Conservation (phyloP, 306 rosid genomes). For the Canavalia gladiata region DNA sequence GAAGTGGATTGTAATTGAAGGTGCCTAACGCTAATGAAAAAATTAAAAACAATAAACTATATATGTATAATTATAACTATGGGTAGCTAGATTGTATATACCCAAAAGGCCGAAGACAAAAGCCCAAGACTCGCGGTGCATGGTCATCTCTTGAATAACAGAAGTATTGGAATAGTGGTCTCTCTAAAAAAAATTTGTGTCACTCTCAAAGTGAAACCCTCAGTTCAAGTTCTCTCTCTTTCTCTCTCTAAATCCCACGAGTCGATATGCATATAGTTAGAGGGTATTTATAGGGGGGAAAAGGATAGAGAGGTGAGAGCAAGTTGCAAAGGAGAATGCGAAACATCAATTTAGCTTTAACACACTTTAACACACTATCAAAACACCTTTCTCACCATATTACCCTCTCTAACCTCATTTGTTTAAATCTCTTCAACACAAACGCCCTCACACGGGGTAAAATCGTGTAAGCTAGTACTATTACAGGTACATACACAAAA, state of each 20-base stretch:
- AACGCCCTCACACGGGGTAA: slow-evolving; percentile 37
- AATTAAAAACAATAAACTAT: not conserved
- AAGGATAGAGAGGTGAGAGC: slow-evolving; percentile 10
- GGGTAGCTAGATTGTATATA: slow-evolving; percentile 25
- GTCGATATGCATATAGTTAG: slow-evolving; percentile 26
- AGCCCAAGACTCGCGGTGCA: slow-evolving; percentile 58
- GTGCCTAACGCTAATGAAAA: not conserved
- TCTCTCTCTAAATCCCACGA: slow-evolving; percentile 51
- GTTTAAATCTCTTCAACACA: slow-evolving; percentile 39
- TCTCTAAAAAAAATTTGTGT: not conserved
- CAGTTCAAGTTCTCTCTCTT: slow-evolving; percentile 16
- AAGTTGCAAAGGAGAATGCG: slow-evolving; percentile 48
- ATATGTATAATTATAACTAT: not conserved
- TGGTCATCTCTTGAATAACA: slow-evolving; percentile 61
- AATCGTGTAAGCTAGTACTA: slow-evolving; percentile 46
- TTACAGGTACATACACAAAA: slow-evolving; percentile 51
- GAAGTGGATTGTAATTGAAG: slow-evolving; percentile 15
- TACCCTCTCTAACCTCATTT: slow-evolving; percentile 47
- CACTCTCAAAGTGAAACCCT: slow-evolving; percentile 45
- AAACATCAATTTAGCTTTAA: slow-evolving; percentile 40
- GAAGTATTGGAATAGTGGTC: slow-evolving; percentile 21
- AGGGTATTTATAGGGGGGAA: slow-evolving; percentile 55
- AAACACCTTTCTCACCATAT: slow-evolving; percentile 52
- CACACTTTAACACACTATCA: slow-evolving; percentile 60
- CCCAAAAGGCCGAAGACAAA: slow-evolving; percentile 88